Conservation (phyloP, 2,329 filamentous ascomycete genomes). For the Beauveria rudraprayagi region DNA sequence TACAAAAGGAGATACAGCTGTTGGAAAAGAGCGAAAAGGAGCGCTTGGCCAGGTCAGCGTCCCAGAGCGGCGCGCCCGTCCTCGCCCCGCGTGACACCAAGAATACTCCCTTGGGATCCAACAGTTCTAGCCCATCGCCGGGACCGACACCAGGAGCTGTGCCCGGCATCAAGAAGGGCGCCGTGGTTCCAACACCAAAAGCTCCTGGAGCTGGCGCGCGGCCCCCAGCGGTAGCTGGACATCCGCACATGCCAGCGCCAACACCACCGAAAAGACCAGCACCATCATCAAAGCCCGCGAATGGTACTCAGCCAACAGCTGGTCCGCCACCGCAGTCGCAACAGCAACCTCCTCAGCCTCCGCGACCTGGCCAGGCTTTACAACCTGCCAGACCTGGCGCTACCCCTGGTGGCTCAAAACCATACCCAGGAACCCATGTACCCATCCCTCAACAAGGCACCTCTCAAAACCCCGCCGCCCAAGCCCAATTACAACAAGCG, state of each 20-base stretch:
- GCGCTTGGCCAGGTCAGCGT: slow-evolving; percentile 28
- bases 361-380: not conserved
- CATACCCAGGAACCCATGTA: slow-evolving; percentile 28
- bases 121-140: slow-evolving; percentile 19
- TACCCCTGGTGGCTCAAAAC: slow-evolving; percentile 25
- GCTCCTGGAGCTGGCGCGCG: slow-evolving; percentile 17
- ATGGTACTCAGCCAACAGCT: slow-evolving; percentile 26
- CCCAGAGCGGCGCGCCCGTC: slow-evolving; percentile 24
- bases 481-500: slow-evolving; percentile 13
- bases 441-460: slow-evolving; percentile 19
- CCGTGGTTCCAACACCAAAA: slow-evolving; percentile 29
- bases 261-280: slow-evolving; percentile 22
- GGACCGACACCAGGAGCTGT: slow-evolving; percentile 15
- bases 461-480: slow-evolving; percentile 16
- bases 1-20: slow-evolving; percentile 60
- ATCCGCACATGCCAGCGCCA: slow-evolving; percentile 21
- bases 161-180: slow-evolving; percentile 20
- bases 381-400: slow-evolving; percentile 22
- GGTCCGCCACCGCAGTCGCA: slow-evolving; percentile 22
- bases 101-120: slow-evolving; percentile 17
- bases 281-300: slow-evolving; percentile 24
- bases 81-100: slow-evolving; percentile 27
- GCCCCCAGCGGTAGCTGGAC: slow-evolving; percentile 20
- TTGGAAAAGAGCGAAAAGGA: slow-evolving; percentile 47
- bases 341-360: slow-evolving; percentile 21